These are phyloP conservation scores for Lasiodiplodia theobromae DNA, from an alignment of 2,329 filamentous ascomycete species.

Conservation along the genomic window DNA sequence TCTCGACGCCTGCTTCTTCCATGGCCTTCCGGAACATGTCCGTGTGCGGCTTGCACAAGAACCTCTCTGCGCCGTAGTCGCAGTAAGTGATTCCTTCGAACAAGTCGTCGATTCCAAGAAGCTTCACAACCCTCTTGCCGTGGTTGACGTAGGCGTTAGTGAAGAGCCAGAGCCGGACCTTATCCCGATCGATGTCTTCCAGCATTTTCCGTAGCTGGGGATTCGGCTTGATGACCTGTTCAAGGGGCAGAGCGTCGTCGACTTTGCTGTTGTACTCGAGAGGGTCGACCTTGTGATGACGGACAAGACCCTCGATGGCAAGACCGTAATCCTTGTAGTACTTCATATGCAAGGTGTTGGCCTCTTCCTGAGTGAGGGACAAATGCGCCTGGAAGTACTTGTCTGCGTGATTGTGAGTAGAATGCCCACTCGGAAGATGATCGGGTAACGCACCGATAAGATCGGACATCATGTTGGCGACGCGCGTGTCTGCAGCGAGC, in stretches of 20 bases:
- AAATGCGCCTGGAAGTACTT: constrained; percentile 73
- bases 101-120: constrained; percentile 83
- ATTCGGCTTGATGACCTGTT: constrained; percentile 82
- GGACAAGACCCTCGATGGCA: constrained; percentile 93
- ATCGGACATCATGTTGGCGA: constrained; percentile 86
- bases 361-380: constrained; percentile 75
- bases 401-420: constrained; percentile 66
- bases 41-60: constrained; percentile 86
- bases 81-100: constrained; percentile 97
- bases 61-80: constrained; percentile 76
- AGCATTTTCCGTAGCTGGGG: constrained; percentile 77
- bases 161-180: constrained; percentile 90
- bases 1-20: constrained; percentile 76
- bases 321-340: constrained; percentile 97
- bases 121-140: constrained; percentile 77
- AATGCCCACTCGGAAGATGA: constrained; percentile 43
- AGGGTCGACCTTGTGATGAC: constrained; percentile 93
- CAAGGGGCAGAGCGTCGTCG: constrained; percentile 90
- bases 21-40: constrained; percentile 91
- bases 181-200: constrained; percentile 79
- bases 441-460: constrained; percentile 65
- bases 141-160: constrained; percentile 97
- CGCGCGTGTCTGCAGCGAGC: constrained; percentile 66
- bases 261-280: constrained; percentile 94
- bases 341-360: constrained; percentile 82